These are phyloP conservation scores for Bothriochloa decipiens DNA, from an alignment of 176 grass and related monocot species.

Conservation along the genomic window DNA sequence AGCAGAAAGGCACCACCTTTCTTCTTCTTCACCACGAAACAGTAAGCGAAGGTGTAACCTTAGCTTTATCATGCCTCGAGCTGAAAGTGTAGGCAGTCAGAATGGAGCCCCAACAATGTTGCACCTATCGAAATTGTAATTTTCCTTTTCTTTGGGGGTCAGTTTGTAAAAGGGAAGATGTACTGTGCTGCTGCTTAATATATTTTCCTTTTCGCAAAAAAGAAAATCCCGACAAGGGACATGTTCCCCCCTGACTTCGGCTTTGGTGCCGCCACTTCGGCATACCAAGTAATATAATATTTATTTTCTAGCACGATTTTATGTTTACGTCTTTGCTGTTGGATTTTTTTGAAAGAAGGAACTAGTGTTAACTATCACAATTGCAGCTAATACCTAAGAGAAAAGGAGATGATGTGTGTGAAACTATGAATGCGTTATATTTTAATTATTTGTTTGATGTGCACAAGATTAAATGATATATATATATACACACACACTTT, in stretches of 20 bases:
- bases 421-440: background rate
- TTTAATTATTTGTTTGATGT: background rate
- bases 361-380: background rate
- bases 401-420: background rate
- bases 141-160: no score
- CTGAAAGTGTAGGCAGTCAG: background rate
- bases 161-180: no score
- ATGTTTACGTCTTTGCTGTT: background rate
- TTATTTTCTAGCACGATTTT: background rate
- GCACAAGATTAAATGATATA: background rate
- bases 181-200: no score
- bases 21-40: background rate
- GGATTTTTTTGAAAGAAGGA: background rate
- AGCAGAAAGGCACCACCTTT: background rate
- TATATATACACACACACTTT: no score
- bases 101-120: background rate
- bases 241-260: background rate
- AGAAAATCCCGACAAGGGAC: background rate
- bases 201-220: no score
- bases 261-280: slow-evolving; percentile 3
- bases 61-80: background rate
- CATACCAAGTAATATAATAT: slow-evolving; percentile 24
- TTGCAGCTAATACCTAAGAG: background rate
- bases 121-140: background rate
- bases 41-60: background rate